Evolutionary conservation across 805 yeast genomes (phyloP), one percentile per base, ranked within the genome.

Genomic region (Naumovozyma dairenensis): DNA sequence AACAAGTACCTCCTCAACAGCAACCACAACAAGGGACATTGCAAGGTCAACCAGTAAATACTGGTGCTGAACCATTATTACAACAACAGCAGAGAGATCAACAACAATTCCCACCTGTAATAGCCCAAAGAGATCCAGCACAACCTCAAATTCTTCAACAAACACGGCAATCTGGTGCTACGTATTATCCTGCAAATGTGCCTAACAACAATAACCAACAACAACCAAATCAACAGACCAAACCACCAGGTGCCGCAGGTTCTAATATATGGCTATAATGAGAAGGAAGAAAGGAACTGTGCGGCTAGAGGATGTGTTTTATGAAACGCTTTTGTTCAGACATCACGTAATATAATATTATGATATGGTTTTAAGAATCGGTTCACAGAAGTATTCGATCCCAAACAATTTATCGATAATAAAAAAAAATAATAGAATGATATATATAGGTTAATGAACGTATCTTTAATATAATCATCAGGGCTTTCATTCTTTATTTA

Each of bases 191-290:
- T 24, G n/a, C n/a, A n/a, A n/a, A n/a, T n/a, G n/a, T n/a, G n/a
- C 47, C 48, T 13, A 16, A 20, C 3, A 17, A 10, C 15, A 14
- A 7, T 8, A 21, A 15, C 15, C 18, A 21, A 14, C 24, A 14
- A 21, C 19, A 8, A 15, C 29, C 3, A 27, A n/a, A 36, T 21
- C 21, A 25, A 25, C 19, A 32, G 16, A 19, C 16, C 7, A 15
- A 22, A 28, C 26, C n/a, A n/a, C n/a, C 41, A 31, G 43, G 45
- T 41, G 42, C 50, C 25, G 37, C 47, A 17, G 55, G 53, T 24
- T 54, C 48, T 29, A 44, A 45, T 40, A 44, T 47, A 26, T 44
- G 50, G 45, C 48, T 53, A 40, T 48, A 41, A 32, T 6, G 7
- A 29, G 8, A 21, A n/a, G n/a, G n/a, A n/a, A n/a, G n/a, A n/a